A percentile compares a stretch with the other conserved stretches of the same genome.
phyloP scores from a whole-genome alignment of 1,284 basidiomycete genomes.

The Cryptococcus sp. region DNA sequence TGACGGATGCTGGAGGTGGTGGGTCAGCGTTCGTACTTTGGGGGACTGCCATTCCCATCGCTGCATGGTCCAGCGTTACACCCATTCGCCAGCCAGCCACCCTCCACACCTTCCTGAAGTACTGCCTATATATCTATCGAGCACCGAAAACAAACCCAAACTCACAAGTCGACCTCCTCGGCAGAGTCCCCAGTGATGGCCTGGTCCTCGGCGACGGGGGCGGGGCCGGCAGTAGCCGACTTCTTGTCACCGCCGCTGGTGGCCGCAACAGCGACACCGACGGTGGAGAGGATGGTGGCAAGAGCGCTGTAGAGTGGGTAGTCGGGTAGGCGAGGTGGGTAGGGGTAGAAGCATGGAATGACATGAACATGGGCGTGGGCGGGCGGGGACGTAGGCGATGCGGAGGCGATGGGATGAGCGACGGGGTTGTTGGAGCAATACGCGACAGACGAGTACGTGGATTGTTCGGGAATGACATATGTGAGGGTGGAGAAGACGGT shows the following conservation, averaged over 20 bases:
- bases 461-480: neutral
- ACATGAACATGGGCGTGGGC: neutral
- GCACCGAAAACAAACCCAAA: neutral
- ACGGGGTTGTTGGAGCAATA: no score
- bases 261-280: conserved; percentile 35
- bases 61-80: neutral
- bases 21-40: neutral
- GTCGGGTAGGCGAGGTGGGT: neutral
- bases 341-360: neutral
- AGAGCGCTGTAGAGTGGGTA: conserved; percentile 31
- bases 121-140: neutral
- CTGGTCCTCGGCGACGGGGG: conserved; percentile 23
- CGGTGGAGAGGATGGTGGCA: conserved; percentile 43
- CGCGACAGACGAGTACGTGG: no score
- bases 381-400: no score
- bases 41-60: neutral
- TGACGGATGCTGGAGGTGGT: conserved; percentile 40
- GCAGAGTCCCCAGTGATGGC: conserved; percentile 26
- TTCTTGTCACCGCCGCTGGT: conserved; percentile 38
- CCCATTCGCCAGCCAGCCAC: neutral
- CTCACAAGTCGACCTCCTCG: conserved; percentile 42
- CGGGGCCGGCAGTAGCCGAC: conserved; percentile 11
- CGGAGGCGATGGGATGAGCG: no score
- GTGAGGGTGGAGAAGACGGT: neutral
- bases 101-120: neutral